Conservation (phyloP, 805 yeast species). For the Schizosaccharomyces pombe region DNA sequence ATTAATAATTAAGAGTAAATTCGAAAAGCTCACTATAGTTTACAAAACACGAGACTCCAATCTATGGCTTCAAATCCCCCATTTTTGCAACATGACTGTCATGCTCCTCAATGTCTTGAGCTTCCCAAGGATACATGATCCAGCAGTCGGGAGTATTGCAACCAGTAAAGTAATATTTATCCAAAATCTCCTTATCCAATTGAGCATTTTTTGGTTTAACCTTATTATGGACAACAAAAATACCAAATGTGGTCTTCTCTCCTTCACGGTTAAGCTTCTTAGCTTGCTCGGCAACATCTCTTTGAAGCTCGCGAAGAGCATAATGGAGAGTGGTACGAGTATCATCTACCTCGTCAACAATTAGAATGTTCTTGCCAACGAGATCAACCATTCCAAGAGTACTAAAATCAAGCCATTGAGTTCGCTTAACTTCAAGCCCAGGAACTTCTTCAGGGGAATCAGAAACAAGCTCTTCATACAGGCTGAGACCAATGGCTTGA, state of each 20-base stretch:
- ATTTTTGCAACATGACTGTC: background rate
- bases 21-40: too few species aligned
- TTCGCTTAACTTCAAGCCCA: constrained; percentile 63
- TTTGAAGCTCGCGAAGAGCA: constrained; percentile 52
- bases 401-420: constrained; percentile 77
- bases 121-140: constrained; percentile 83
- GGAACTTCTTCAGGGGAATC: constrained; percentile 26
- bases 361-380: constrained; percentile 57
- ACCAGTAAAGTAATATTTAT: constrained; percentile 50
- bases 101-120: background rate
- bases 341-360: constrained; percentile 81
- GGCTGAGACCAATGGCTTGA: constrained; percentile 80
- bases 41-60: too few species aligned
- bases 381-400: constrained; percentile 43
- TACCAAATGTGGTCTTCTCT: constrained; percentile 42
- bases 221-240: constrained; percentile 69
- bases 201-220: constrained; percentile 59
- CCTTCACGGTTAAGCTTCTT: constrained; percentile 31
- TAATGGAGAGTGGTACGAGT: constrained; percentile 76
- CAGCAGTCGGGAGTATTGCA: constrained; percentile 52
- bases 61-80: background rate
- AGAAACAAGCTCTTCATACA: constrained; percentile 22
- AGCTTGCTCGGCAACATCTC: constrained; percentile 40
- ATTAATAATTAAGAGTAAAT: too few species aligned
- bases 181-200: constrained; percentile 33